These are phyloP conservation scores for Cryptococcus depauperatus DNA, from an alignment of 1,284 basidiomycete species.

Conservation along the genomic window DNA sequence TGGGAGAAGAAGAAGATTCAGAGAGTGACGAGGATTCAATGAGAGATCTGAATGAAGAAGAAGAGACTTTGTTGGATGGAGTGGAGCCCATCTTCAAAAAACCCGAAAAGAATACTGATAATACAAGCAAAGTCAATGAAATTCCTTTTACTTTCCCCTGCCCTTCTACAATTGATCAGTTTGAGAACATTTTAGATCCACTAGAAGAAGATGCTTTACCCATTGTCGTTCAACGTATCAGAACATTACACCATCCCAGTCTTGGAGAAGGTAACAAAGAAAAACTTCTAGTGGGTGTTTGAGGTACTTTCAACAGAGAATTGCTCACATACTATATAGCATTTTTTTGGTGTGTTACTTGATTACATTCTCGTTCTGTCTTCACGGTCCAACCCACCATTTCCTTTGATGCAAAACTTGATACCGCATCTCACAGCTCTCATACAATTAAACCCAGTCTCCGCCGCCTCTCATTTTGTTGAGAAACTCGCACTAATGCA, in stretches of 20 bases:
- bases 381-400: constrained; percentile 55
- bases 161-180: constrained; percentile 76
- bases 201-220: constrained; percentile 64
- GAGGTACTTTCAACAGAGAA: neutral
- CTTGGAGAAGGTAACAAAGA: constrained; percentile 83
- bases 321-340: constrained; percentile 45
- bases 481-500: constrained; percentile 84
- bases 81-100: constrained; percentile 17
- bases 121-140: constrained; percentile 57
- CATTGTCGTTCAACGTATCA: constrained; percentile 81
- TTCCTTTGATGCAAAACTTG: constrained; percentile 55
- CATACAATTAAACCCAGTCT: constrained; percentile 70
- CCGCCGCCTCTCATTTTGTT: constrained; percentile 70
- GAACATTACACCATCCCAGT: constrained; percentile 83
- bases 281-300: constrained; percentile 65
- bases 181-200: constrained; percentile 69
- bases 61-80: constrained; percentile 38
- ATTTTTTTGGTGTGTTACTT: constrained; percentile 71
- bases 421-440: constrained; percentile 76
- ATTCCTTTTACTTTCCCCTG: constrained; percentile 90
- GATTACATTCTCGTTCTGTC: constrained; percentile 81
- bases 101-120: constrained; percentile 46
- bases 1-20: constrained; percentile 35
- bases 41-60: constrained; percentile 30
- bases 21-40: constrained; percentile 23